These are phyloP conservation scores for Physcomitrium patens DNA, from an alignment of 225 moss, liverwort and hornwort genomes.

Conservation along the genomic window DNA sequence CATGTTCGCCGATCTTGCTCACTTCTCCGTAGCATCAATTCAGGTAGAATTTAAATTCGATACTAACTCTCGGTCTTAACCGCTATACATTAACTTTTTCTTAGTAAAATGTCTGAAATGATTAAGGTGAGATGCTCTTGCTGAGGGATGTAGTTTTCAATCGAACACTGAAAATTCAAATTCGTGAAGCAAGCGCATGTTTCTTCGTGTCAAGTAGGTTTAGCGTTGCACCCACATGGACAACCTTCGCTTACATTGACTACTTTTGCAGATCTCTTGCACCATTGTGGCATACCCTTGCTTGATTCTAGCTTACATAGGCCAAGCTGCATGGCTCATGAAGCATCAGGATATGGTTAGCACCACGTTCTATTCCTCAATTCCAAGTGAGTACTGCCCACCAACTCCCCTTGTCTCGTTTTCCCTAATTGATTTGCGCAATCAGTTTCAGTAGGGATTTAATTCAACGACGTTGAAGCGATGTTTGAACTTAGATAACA, in stretches of 20 bases:
- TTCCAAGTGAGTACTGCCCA: conserved; percentile 62
- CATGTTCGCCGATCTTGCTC: conserved; percentile 91
- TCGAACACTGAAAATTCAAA: neutral
- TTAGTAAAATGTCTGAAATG: too few relatives aligned
- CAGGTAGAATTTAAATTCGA: too few relatives aligned
- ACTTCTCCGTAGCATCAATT: conserved; percentile 78
- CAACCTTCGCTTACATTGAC: conserved; percentile 3
- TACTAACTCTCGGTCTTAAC: too few relatives aligned
- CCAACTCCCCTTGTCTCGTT: neutral
- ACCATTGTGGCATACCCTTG: conserved; percentile 72
- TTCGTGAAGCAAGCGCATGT: neutral
- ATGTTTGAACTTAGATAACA: neutral
- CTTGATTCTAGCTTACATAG: conserved; percentile 76
- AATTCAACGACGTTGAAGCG: too few relatives aligned
- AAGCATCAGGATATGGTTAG: conserved; percentile 50
- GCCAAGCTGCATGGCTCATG: conserved; percentile 83
- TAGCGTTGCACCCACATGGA: neutral
- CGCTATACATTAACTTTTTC: too few relatives aligned
- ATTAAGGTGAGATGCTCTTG: too few relatives aligned
- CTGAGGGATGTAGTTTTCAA: too few relatives aligned
- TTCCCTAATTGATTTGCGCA: too few relatives aligned
- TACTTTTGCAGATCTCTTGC: conserved; percentile 73
- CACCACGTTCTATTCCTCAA: conserved; percentile 81
- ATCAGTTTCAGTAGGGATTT: too few relatives aligned
- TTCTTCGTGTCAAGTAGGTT: too few relatives aligned